phyloP scores from a whole-genome alignment of 202 grass and related monocot genomes.

The Hordeum pubiflorum region DNA sequence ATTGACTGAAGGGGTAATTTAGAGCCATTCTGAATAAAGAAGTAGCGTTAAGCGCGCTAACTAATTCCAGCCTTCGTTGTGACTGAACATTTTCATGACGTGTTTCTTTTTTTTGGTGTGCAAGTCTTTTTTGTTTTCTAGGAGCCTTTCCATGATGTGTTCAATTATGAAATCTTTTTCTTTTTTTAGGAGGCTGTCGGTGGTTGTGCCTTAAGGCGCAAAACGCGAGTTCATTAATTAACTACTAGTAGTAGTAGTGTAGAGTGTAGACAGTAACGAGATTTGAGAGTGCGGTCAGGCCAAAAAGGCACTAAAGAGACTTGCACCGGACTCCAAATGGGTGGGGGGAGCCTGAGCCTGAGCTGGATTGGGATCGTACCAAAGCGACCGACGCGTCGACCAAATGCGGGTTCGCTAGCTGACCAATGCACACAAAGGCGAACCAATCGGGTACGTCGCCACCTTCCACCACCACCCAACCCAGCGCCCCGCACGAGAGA shows the following conservation, averaged over 20 bases:
- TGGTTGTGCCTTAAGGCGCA: background rate
- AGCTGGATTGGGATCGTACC: slow-evolving; percentile 14
- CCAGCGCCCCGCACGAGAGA: background rate
- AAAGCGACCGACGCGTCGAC: slow-evolving; percentile 44
- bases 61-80: background rate
- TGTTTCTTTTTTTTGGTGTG: background rate
- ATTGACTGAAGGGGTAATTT: background rate
- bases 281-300: background rate
- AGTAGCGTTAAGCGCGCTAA: background rate
- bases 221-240: background rate
- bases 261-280: background rate
- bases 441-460: background rate
- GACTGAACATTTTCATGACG: background rate
- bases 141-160: background rate
- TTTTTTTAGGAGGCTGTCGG: background rate
- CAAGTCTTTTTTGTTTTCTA: background rate
- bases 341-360: background rate
- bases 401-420: slow-evolving; percentile 26
- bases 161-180: background rate
- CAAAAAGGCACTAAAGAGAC: slow-evolving; percentile 21
- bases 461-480: slow-evolving; percentile 24
- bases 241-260: no score
- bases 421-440: slow-evolving; percentile 14
- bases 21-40: background rate
- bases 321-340: slow-evolving; percentile 36